Percentiles rank a stretch among this genome's conserved stretches.
These are phyloP conservation scores for Dendrobium chrysotoxum DNA, from an alignment of 106 monocot species.

Conservation along the genomic window DNA sequence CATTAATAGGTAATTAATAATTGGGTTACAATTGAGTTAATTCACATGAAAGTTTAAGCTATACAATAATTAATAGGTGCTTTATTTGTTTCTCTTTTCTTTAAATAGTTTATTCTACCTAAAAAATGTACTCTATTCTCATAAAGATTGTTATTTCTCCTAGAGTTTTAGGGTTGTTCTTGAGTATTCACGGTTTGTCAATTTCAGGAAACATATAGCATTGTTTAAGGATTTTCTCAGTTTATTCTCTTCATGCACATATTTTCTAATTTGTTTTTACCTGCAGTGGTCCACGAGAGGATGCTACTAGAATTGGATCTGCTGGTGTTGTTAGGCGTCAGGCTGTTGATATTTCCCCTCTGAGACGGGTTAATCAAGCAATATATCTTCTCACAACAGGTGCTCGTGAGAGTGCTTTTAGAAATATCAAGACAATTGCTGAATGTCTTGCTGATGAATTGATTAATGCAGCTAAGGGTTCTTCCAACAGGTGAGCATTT, in stretches of 20 bases:
- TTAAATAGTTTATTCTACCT: neutral
- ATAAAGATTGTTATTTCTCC: neutral
- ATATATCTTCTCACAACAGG: slow-evolving; percentile 50
- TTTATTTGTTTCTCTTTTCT: neutral
- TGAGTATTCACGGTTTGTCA: neutral
- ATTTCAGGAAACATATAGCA: neutral
- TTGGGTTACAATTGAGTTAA: neutral
- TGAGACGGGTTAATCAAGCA: slow-evolving; percentile 58
- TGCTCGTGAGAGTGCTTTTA: slow-evolving; percentile 47
- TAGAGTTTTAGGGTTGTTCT: no score
- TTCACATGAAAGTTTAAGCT: neutral
- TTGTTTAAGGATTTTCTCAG: neutral
- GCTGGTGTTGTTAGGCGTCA: slow-evolving; percentile 62
- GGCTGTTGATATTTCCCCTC: slow-evolving; percentile 56
- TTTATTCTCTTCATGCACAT: neutral
- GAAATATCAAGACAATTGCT: slow-evolving; percentile 55
- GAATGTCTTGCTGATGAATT: slow-evolving; percentile 60
- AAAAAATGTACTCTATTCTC: neutral
- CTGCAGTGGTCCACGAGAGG: slow-evolving; percentile 51
- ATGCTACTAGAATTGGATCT: slow-evolving; percentile 58
- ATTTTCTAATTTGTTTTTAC: neutral
- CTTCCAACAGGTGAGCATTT: slow-evolving; percentile 36
- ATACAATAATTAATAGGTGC: neutral
- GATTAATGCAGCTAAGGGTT: slow-evolving; percentile 55
- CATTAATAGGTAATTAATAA: slow-evolving; percentile 32